Percentiles rank a stretch among this genome's conserved stretches.
These are phyloP conservation scores for Cryptosporidium canis DNA, from an alignment of 169 alveolate genomes.

Conservation along the genomic window DNA sequence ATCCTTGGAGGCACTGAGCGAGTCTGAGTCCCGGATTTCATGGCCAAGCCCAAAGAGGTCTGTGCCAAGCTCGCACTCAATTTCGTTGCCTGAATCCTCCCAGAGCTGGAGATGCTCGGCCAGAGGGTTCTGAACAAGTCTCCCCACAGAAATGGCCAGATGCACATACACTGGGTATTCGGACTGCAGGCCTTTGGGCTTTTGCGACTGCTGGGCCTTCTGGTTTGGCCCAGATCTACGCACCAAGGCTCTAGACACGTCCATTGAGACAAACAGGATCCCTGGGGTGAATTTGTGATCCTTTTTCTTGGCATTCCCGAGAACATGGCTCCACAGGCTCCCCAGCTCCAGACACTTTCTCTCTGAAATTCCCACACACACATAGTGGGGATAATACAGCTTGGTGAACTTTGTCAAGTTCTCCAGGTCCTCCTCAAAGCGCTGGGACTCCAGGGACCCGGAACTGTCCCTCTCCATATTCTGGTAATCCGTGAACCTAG, in stretches of 20 bases:
- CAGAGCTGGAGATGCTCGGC: constrained; percentile 85
- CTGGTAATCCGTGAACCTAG: background rate
- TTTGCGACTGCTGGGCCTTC: constrained; percentile 43
- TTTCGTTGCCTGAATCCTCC: constrained; percentile 75
- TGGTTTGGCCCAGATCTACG: background rate
- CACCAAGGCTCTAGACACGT: constrained; percentile 50
- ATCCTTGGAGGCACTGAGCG: background rate
- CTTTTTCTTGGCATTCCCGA: constrained; percentile 19
- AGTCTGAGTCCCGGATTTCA: background rate
- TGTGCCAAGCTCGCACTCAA: constrained; percentile 23
- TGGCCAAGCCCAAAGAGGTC: background rate
- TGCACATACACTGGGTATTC: constrained; percentile 60
- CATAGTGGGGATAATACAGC: constrained; percentile 60
- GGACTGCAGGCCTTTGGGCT: constrained; percentile 73
- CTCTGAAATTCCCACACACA: constrained; percentile 47
- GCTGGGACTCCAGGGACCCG: constrained; percentile 31
- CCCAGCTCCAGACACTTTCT: constrained; percentile 39
- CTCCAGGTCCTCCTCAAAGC: constrained; percentile 53
- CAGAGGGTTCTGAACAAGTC: constrained; percentile 82
- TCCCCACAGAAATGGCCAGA: constrained; percentile 84
- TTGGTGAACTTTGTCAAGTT: constrained; percentile 29
- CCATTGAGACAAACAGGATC: constrained; percentile 44
- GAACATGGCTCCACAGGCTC: constrained; percentile 35
- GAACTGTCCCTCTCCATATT: background rate
- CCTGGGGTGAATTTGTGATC: constrained; percentile 19